Evolutionary conservation across 23 red algal genomes (phyloP), one percentile per base, ranked within the genome.

Genomic region (Gracilaria domingensis): DNA sequence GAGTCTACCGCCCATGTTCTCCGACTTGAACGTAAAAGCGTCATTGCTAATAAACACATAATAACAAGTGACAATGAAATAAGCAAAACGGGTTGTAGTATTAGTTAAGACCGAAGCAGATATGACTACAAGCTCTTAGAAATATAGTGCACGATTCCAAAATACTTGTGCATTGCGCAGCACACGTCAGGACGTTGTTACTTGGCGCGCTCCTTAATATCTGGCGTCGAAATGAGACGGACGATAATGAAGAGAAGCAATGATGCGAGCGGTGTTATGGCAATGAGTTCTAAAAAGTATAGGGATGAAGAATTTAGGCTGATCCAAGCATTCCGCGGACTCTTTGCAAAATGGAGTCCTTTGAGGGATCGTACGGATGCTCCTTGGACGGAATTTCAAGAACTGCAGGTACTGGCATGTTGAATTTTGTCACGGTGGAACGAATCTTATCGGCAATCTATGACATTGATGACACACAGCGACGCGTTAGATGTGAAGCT

Each of bases 371-470:
- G 70, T 99, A 99, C 25, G 94, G 93, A 53, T 99, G 94, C 25
- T 99, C 97, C 89, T 99, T 99, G 75, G 91, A 95, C 4, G 97
- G 97, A 42, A 99, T 99, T 76, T 99, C 97, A 39, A 99, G 85
- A 5, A 99, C 88, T 12, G 97, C 97, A 8, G 97, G 97, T 25
- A 99, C 90, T 62, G 93, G 67, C 54, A 44, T 71, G 44, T 47
- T 66, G 67, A 95, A 99, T 38, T 81, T 94, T 36, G 74, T 40
- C 17, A 99, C 64, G 38, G 86, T 75, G 24, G 79, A 56, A 23
- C 97, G 89, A 84, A 99, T 99, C 65, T 85, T 67, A 49, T 99
- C 93, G 2, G 97, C 97, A 73, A 98, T 93, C 96, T 98, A 78
- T 33, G 36, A 36, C 20, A 36, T 0, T 21, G 62, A 8, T 12